Conservation (phyloP, 768 basidiomycete species). For the Lentinula boryana region DNA sequence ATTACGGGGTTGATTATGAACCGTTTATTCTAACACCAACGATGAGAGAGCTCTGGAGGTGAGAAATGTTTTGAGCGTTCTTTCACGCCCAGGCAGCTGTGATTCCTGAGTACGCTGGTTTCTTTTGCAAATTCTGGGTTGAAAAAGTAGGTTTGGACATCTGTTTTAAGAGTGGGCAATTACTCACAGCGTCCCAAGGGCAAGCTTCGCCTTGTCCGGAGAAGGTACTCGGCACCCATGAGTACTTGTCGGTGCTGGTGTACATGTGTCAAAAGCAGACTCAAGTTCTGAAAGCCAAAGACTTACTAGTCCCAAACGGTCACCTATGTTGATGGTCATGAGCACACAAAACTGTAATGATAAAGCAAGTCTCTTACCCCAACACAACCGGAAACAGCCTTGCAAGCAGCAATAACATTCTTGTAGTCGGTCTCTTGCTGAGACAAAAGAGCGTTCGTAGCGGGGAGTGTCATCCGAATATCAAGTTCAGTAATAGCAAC, state of each 20-base stretch:
- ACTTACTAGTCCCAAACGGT: slow-evolving; percentile 4
- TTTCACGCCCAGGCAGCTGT: not conserved
- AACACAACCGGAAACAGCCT: slow-evolving; percentile 11
- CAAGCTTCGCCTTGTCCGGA: slow-evolving; percentile 19
- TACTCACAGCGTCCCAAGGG: slow-evolving; percentile 16
- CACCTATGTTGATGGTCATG: not conserved
- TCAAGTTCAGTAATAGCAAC: slow-evolving; percentile 68
- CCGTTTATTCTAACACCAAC: too few relatives aligned
- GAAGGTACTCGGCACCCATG: slow-evolving; percentile 21
- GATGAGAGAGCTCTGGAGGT: too few relatives aligned
- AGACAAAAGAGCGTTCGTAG: slow-evolving; percentile 36
- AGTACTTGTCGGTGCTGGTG: slow-evolving; percentile 11
- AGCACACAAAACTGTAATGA: not conserved
- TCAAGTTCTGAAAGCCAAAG: slow-evolving; percentile 14
- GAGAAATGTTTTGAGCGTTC: too few relatives aligned
- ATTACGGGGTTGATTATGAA: too few relatives aligned
- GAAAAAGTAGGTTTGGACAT: not conserved
- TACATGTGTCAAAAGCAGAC: slow-evolving; percentile 5
- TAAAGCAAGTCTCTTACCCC: not conserved
- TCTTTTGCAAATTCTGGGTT: not conserved
- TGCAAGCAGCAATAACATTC: slow-evolving; percentile 33
- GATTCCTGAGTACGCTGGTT: slow-evolving; percentile 1
- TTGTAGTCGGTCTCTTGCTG: slow-evolving; percentile 54
- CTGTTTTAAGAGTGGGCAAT: not conserved
- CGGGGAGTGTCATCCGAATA: slow-evolving; percentile 53